Conservation (phyloP, 805 yeast species). For the Myxozyma lipomycoides region DNA sequence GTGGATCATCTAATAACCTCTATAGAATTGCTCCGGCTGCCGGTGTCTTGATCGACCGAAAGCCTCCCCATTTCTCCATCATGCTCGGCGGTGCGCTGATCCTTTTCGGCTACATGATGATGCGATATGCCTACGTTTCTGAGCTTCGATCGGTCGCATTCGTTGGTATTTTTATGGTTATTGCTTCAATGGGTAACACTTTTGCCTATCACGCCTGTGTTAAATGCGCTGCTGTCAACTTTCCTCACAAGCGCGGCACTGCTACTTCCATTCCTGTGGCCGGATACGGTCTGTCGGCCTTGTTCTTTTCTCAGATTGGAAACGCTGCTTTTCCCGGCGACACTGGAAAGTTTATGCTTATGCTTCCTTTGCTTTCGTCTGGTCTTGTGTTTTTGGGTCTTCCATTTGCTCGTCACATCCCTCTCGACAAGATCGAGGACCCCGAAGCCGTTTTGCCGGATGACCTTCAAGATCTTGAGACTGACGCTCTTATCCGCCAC, state of each 20-base stretch:
- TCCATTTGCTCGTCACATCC: slow-evolving; percentile 27
- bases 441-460: slow-evolving; percentile 14
- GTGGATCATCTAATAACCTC: background rate
- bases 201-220: slow-evolving; percentile 59
- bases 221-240: slow-evolving; percentile 68
- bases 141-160: slow-evolving; percentile 40
- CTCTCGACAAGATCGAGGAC: slow-evolving; percentile 19
- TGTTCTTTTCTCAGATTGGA: slow-evolving; percentile 57
- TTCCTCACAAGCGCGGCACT: slow-evolving; percentile 64
- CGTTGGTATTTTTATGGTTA: slow-evolving; percentile 44
- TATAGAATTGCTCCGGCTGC: slow-evolving; percentile 57
- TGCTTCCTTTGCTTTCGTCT: slow-evolving; percentile 27
- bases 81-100: slow-evolving; percentile 43
- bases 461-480: slow-evolving; percentile 15
- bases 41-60: slow-evolving; percentile 59
- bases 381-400: slow-evolving; percentile 28
- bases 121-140: slow-evolving; percentile 50
- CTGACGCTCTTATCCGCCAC: slow-evolving; percentile 23
- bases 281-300: slow-evolving; percentile 70
- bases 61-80: slow-evolving; percentile 55
- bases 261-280: slow-evolving; percentile 76
- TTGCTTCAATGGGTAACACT: slow-evolving; percentile 69
- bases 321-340: slow-evolving; percentile 53
- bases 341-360: slow-evolving; percentile 46
- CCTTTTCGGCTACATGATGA: slow-evolving; percentile 52